Evolutionary conservation across 202 grass and related monocot genomes (phyloP).

Genomic region (Hordeum pubiflorum): DNA sequence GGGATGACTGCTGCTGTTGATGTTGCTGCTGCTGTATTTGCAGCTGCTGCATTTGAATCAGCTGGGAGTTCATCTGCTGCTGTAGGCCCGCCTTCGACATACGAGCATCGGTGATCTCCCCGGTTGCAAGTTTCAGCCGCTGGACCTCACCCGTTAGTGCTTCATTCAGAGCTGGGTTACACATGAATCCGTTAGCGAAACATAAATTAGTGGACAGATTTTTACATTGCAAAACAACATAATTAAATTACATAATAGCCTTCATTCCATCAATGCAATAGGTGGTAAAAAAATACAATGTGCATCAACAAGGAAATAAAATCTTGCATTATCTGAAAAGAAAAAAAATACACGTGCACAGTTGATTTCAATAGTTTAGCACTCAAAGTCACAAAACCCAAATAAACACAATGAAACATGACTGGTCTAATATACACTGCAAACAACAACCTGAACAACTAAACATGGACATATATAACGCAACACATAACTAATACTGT

Average conservation of each 20-base stretch:
- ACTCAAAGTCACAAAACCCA: neutral
- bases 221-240: neutral
- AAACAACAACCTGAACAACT: neutral
- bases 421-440: neutral
- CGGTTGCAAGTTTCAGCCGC: slow-evolving; percentile 66
- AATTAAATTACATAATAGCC: neutral
- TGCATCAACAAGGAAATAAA: neutral
- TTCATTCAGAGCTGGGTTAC: slow-evolving; percentile 72
- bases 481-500: neutral
- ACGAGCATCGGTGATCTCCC: slow-evolving; percentile 57
- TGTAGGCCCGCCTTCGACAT: slow-evolving; percentile 51
- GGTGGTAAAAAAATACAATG: neutral
- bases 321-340: neutral
- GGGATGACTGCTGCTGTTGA: slow-evolving; percentile 5
- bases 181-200: neutral
- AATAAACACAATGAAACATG: neutral
- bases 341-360: neutral
- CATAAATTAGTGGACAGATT: neutral
- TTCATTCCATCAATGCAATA: neutral
- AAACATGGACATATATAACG: neutral
- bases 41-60: slow-evolving; percentile 64
- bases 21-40: slow-evolving; percentile 52
- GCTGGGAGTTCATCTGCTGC: slow-evolving; percentile 62
- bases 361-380: neutral
- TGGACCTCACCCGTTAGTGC: slow-evolving; percentile 73